phyloP scores from a whole-genome alignment of 2,329 filamentous ascomycete genomes.

The Stenocarpella maydis region DNA sequence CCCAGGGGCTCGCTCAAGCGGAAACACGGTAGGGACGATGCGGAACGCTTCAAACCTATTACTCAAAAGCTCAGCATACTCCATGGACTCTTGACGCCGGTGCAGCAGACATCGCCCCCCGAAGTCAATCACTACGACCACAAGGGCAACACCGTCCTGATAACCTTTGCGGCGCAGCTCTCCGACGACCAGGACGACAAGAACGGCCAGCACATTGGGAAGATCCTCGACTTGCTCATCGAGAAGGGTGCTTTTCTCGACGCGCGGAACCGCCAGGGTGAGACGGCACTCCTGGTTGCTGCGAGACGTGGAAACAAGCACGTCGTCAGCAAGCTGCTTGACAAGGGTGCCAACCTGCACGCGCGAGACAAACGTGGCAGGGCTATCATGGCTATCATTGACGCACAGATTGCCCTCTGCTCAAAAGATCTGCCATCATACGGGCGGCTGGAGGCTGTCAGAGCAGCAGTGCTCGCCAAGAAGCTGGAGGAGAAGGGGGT shows the following conservation, averaged over 20 bases:
- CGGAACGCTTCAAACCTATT: slow-evolving; percentile 39
- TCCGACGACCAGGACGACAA: slow-evolving; percentile 61
- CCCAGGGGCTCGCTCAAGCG: slow-evolving; percentile 44
- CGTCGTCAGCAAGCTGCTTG: slow-evolving; percentile 56
- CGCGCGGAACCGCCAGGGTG: slow-evolving; percentile 60
- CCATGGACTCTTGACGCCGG: slow-evolving; percentile 42
- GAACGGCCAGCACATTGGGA: slow-evolving; percentile 51
- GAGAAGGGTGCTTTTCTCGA: slow-evolving; percentile 54
- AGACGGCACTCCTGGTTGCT: slow-evolving; percentile 64
- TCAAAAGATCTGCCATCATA: slow-evolving; percentile 21
- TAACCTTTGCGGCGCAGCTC: slow-evolving; percentile 61
- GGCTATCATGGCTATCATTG: slow-evolving; percentile 56
- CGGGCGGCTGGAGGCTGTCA: slow-evolving; percentile 31
- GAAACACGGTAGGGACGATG: slow-evolving; percentile 46
- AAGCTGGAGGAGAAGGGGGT: slow-evolving; percentile 26
- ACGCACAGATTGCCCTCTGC: slow-evolving; percentile 46
- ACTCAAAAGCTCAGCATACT: slow-evolving; percentile 39
- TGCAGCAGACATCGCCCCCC: background rate
- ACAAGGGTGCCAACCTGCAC: slow-evolving; percentile 57
- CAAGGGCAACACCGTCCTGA: slow-evolving; percentile 62
- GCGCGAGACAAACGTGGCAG: slow-evolving; percentile 54
- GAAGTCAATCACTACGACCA: slow-evolving; percentile 62
- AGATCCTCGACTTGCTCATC: slow-evolving; percentile 55
- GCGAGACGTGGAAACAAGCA: slow-evolving; percentile 62
- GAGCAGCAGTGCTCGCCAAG: slow-evolving; percentile 29